Percentiles rank a stretch among this genome's conserved stretches.
Evolutionary conservation across 768 basidiomycete genomes (phyloP).

Genomic region (Hypholoma fasciculare): DNA sequence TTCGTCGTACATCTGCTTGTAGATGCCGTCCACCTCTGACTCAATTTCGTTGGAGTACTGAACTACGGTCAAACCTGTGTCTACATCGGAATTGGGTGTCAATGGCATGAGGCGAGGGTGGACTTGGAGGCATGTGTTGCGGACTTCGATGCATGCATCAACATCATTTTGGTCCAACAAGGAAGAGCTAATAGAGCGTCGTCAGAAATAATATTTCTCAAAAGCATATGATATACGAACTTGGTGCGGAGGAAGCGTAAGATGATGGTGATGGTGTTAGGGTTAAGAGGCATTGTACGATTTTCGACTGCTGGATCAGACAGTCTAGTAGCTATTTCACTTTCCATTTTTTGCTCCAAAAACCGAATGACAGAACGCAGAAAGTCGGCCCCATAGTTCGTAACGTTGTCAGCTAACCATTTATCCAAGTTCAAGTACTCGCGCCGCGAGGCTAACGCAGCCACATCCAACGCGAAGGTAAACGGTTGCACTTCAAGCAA

Average conservation of each 20-base stretch:
- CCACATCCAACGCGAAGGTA: conserved; percentile 90
- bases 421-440: conserved; percentile 96
- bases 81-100: conserved; percentile 79
- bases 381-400: conserved; percentile 81
- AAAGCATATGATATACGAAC: conserved; percentile 38
- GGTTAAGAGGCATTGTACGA: conserved; percentile 84
- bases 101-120: conserved; percentile 97
- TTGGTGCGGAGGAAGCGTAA: conserved; percentile 85
- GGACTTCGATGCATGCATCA: conserved; percentile 86
- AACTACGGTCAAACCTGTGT: conserved; percentile 90
- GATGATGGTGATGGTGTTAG: conserved; percentile 89
- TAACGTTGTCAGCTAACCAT: conserved; percentile 90
- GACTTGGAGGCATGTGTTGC: conserved; percentile 90
- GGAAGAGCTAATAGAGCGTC: conserved; percentile 50
- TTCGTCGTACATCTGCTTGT: conserved; percentile 98
- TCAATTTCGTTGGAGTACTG: conserved; percentile 88
- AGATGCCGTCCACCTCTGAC: conserved; percentile 90
- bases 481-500: conserved; percentile 88
- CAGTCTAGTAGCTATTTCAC: conserved; percentile 74
- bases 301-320: conserved; percentile 78
- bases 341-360: conserved; percentile 90
- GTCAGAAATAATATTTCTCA: not conserved
- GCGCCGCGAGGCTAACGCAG: conserved; percentile 87
- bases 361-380: conserved; percentile 86
- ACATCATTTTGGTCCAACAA: conserved; percentile 79